phyloP scores from a whole-genome alignment of 2,329 filamentous ascomycete species.

The Lasiodiplodia hormozganensis region DNA sequence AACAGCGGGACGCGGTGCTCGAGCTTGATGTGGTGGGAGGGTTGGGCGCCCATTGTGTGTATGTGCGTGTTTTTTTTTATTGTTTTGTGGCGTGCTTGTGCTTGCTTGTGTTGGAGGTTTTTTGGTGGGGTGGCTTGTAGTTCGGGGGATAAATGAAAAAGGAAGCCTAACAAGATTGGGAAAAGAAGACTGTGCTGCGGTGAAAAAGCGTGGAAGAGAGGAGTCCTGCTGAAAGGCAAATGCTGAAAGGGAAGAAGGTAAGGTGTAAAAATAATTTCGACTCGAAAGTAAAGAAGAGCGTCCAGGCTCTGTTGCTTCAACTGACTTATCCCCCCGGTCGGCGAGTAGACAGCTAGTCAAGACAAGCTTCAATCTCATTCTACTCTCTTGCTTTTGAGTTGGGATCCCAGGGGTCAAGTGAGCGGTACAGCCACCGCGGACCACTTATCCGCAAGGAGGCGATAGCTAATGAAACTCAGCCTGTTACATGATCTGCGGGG shows the following conservation, averaged over 20 bases:
- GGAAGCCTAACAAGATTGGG: neutral
- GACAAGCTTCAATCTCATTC: neutral
- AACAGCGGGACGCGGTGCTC: slow-evolving; percentile 6
- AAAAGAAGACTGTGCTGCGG: neutral
- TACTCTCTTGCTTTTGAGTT: slow-evolving; percentile 4
- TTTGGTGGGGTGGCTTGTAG: neutral
- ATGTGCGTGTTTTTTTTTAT: neutral
- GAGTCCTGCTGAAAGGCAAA: no score
- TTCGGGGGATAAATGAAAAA: neutral
- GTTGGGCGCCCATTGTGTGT: slow-evolving; percentile 8
- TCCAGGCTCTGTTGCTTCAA: neutral
- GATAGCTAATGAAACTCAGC: slow-evolving; percentile 7
- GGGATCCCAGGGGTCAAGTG: neutral
- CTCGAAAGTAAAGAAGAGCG: neutral
- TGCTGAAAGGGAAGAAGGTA: no score
- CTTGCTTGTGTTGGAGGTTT: neutral
- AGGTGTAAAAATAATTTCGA: neutral
- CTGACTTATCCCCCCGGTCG: neutral
- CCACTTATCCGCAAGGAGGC: slow-evolving; percentile 4
- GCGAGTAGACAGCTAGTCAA: neutral
- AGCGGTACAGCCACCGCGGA: neutral
- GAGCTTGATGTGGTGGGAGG: neutral
- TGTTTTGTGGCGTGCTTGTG: neutral
- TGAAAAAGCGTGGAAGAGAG: no score
- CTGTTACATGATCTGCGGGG: slow-evolving; percentile 19